A percentile compares a stretch with the other conserved stretches of the same genome.
phyloP scores from a whole-genome alignment of 2,329 filamentous ascomycete genomes.

The Colletotrichum simmondsii region DNA sequence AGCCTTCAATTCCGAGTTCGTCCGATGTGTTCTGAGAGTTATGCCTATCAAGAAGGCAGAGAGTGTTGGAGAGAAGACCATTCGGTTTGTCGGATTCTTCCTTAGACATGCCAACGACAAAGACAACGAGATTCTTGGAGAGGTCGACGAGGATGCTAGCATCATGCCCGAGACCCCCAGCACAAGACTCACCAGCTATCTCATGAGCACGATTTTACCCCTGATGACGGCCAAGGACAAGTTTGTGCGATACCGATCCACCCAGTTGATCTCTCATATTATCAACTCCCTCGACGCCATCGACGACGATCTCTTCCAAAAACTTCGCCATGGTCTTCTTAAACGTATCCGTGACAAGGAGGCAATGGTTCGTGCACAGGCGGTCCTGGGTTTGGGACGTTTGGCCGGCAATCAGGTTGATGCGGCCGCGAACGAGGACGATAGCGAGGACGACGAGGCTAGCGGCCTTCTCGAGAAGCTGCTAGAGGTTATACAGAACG shows the following conservation, averaged over 20 bases:
- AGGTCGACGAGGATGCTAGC: conserved; percentile 75
- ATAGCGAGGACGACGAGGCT: conserved; percentile 72
- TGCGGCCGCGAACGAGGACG: conserved; percentile 76
- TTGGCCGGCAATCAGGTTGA: conserved; percentile 83
- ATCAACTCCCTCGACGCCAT: conserved; percentile 93
- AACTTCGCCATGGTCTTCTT: conserved; percentile 81
- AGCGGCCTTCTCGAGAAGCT: conserved; percentile 84
- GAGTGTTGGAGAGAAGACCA: conserved; percentile 83
- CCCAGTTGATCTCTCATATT: conserved; percentile 89
- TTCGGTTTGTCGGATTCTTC: conserved; percentile 90
- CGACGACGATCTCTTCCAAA: conserved; percentile 90
- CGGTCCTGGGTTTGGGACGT: conserved; percentile 88
- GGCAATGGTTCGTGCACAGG: conserved; percentile 89
- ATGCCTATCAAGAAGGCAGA: conserved; percentile 94
- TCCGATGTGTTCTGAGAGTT: conserved; percentile 82
- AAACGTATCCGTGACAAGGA: conserved; percentile 95
- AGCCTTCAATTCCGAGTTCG: conserved; percentile 88
- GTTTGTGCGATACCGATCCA: conserved; percentile 87
- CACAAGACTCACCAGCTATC: conserved; percentile 78
- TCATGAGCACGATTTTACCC: conserved; percentile 79
- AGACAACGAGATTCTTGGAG: conserved; percentile 75
- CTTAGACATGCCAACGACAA: conserved; percentile 77
- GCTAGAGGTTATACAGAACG: conserved; percentile 89
- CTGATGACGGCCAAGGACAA: conserved; percentile 92
- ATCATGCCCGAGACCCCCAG: conserved; percentile 85